Base-by-base conservation (phyloP, 306 rosid species). In the Trifolium subterraneum region DNA sequence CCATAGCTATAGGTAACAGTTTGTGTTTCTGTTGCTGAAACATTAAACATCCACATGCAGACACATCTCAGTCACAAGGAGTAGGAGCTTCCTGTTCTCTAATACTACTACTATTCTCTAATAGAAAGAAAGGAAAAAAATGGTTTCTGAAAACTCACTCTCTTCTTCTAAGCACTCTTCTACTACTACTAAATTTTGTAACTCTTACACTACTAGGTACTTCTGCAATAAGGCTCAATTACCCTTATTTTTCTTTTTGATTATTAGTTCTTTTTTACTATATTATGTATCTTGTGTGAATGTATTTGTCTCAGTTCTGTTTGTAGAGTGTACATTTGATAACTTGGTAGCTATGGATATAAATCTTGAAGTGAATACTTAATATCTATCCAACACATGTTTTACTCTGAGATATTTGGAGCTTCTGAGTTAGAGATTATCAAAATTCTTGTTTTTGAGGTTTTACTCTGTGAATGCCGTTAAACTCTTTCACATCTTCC, bases 201-300 rank as follows among this genome's bases (percentile, higher is more conserved):
- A 86, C 79, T 82, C 96, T 80, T 92, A 88, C 87, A 87, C 92
- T 64, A 86, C 98, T 52, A 83, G 98, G 20, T 60, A 86, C 76
- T 69, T 60, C 52, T 56, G 44, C 52, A 52, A 71, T 52, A 78
- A 73, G n/a, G 18, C 61, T 27, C 54, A 29, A 23, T 39, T 44
- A 29, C 38, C 41, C 36, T 63, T 11, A 0, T 4, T 38, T 18
- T 16, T 63, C 56, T 65, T 72, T 59, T 72, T 44, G 55, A 22
- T 63, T 71, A 29, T 44, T 29, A 10, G 23, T 64, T 52, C n/a
- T 70, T 1, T 27, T 10, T 25, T 2, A 10, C 36, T 77, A 8
- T 47, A 7, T 51, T 56, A 4, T 77, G 11, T 59, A 42, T 59
- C 31, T 58, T 4, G 50, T 56, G 8, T 41, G 29, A 25, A 3